Evolutionary conservation across 176 grass and related monocot genomes (phyloP), one percentile per base, ranked within the genome.

Genomic region (Bonia amplexicaulis): DNA sequence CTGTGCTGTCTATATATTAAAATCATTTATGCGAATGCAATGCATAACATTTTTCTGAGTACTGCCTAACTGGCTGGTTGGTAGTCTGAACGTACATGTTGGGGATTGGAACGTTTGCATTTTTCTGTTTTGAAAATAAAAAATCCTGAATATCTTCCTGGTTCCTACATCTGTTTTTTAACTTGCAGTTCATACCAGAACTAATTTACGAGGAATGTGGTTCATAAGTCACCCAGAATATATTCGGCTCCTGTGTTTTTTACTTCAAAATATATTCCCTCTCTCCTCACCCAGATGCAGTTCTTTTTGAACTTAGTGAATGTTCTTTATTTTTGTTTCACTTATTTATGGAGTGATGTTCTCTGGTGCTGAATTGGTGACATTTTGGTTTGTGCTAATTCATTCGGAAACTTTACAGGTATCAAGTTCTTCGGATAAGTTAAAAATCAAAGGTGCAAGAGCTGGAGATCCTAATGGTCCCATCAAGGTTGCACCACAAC

Each of bases 391-490:
- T 76, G 46, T 12, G 31, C 76, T 89, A 84, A 76, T 80, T 79
- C n/a, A 5, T 12, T 73, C 16, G 17, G 29, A 78, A 78, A 51
- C 37, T 82, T 16, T 65, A 33, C 84, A 91, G 89, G 78, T 77
- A 85, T 87, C 71, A 57, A 80, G 45, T 87, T 82, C 78, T 45
- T 79, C 82, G 9, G 92, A 94, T 79, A 94, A 89, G 75, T 74
- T 76, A 54, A 94, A 90, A 87, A 35, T 66, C 23, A 94, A 91
- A 91, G 81, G 42, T 73, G 69, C 87, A 88, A 94, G 89, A 68
- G 52, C 37, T 76, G 92, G 82, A 78, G 89, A 91, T 67, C 71
- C 71, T 75, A 94, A 84, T 85, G 69, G 31, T 65, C 55, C 82
- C 82, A 40, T 73, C 48, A 94, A 94, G 82, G 66, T 67, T 83